phyloP scores from a whole-genome alignment of 305 asterid species.

The Fraxinus sp. region DNA sequence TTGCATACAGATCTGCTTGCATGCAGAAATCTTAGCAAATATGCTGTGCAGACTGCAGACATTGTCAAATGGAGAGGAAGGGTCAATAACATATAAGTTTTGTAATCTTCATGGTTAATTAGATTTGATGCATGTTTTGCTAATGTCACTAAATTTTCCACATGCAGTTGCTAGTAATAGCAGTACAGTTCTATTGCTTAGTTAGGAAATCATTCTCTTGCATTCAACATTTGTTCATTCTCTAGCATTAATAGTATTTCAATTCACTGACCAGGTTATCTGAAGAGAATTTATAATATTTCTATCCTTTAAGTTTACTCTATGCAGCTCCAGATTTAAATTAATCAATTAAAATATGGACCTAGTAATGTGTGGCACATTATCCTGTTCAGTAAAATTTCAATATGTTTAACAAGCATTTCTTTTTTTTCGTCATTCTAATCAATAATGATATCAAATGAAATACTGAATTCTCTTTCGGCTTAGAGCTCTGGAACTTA shows the following conservation, averaged over 20 bases:
- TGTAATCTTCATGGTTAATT: background rate
- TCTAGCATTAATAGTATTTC: background rate
- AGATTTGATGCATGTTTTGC: background rate
- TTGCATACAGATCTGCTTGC: background rate
- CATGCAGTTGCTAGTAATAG: background rate
- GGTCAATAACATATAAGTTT: background rate
- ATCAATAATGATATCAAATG: background rate
- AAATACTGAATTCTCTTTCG: background rate
- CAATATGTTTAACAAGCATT: background rate
- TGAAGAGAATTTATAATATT: background rate
- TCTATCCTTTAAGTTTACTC: background rate
- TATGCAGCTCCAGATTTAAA: background rate
- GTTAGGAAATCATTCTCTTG: background rate
- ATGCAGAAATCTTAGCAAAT: background rate
- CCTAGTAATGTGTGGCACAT: background rate
- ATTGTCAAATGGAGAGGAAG: background rate
- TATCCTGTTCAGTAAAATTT: background rate
- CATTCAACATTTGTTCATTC: background rate
- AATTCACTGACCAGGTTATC: background rate
- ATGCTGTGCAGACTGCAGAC: background rate
- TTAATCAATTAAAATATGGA: background rate
- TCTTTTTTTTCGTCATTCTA: background rate
- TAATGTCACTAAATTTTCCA: background rate
- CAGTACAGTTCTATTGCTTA: background rate
- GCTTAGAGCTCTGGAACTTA: background rate